Conservation (phyloP, 163 green algal species). For the Smithsoniella earleae region DNA sequence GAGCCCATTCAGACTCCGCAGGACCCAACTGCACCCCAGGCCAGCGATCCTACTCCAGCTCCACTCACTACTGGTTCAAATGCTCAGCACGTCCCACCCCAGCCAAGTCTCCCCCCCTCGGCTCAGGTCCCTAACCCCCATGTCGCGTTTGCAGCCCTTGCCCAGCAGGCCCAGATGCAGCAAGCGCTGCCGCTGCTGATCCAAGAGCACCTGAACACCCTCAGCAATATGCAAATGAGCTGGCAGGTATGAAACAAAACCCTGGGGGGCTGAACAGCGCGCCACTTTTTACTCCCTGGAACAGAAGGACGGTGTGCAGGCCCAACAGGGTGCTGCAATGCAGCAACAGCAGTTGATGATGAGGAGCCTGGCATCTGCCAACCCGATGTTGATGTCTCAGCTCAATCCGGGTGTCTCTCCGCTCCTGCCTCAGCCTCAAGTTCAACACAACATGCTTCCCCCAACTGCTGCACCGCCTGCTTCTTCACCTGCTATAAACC, state of each 20-base stretch:
- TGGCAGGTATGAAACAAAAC: background rate
- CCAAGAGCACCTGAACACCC: background rate
- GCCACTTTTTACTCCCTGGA: background rate
- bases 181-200: background rate
- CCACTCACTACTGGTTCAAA: too few relatives aligned
- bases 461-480: background rate
- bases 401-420: background rate
- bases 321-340: background rate
- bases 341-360: background rate
- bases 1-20: background rate
- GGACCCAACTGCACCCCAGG: background rate
- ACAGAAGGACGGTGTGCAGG: background rate
- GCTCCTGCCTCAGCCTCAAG: too few relatives aligned
- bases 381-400: background rate
- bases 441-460: background rate
- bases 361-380: background rate
- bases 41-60: too few relatives aligned
- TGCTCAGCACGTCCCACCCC: too few relatives aligned
- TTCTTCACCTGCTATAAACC: background rate
- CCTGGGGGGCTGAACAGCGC: background rate
- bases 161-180: conserved; percentile 15
- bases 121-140: background rate
- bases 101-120: background rate
- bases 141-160: background rate
- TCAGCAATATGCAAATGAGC: background rate